Percentiles rank a stretch among this genome's conserved stretches.
Evolutionary conservation across 805 yeast genomes (phyloP).

Genomic region (Isabelozyma pseudorhagii): DNA sequence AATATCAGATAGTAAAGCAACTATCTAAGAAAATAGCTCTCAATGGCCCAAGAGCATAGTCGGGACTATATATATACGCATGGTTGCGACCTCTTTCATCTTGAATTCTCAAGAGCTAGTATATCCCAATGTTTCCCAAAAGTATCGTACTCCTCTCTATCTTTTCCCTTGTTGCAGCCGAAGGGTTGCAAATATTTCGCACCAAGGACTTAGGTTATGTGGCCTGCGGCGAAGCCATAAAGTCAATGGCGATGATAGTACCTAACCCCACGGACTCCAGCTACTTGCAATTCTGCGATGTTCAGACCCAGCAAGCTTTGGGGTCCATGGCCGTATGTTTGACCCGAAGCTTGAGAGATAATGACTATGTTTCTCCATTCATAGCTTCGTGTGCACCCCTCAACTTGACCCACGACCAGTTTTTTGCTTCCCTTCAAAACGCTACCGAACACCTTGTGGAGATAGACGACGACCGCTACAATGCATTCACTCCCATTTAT

Average conservation of each 20-base stretch:
- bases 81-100: no score
- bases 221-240: background rate
- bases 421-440: conserved; percentile 34
- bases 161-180: background rate
- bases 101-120: no score
- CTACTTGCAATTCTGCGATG: conserved; percentile 22
- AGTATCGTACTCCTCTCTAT: background rate
- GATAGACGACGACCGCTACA: conserved; percentile 17
- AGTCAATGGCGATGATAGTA: background rate
- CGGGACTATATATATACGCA: no score
- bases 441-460: conserved; percentile 39
- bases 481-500: conserved; percentile 24
- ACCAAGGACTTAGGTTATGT: background rate
- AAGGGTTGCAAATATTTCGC: background rate
- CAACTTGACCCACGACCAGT: conserved; percentile 25
- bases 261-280: background rate
- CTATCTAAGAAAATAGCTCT: no score
- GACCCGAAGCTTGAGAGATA: conserved; percentile 3
- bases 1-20: no score
- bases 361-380: conserved; percentile 14
- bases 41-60: no score
- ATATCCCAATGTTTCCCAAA: no score
- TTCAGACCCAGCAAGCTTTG: conserved; percentile 34
- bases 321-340: conserved; percentile 38
- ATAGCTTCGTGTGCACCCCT: conserved; percentile 21